phyloP scores from a whole-genome alignment of 176 grass and related monocot species.

The Triticum dicoccoides region DNA sequence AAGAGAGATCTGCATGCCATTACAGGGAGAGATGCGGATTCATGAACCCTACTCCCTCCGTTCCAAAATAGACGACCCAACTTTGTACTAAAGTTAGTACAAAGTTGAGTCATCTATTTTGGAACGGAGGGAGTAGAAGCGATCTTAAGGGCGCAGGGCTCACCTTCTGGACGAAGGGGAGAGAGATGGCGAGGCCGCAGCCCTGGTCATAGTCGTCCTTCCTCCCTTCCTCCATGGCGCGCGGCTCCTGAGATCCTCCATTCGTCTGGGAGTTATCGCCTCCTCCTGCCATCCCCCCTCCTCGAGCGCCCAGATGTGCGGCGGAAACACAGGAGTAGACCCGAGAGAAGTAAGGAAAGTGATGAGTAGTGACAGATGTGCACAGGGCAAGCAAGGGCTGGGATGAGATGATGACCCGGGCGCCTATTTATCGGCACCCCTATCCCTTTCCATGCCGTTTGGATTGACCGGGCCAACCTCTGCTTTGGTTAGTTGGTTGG shows the following conservation, averaged over 20 bases:
- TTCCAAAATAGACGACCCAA: too few species aligned
- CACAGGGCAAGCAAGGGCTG: not conserved
- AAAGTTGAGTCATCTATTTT: too few species aligned
- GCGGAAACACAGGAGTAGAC: not conserved
- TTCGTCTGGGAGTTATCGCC: conserved; percentile 36
- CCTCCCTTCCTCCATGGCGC: conserved; percentile 57
- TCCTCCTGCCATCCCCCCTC: conserved; percentile 36
- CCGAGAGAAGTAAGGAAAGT: not conserved
- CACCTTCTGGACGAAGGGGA: conserved; percentile 51
- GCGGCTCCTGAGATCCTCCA: conserved; percentile 24
- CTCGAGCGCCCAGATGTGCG: not conserved
- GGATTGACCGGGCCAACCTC: conserved; percentile 31
- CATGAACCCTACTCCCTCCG: not conserved
- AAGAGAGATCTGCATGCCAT: not conserved
- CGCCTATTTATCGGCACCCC: conserved; percentile 51
- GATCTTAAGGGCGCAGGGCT: not conserved
- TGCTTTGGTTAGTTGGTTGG: not conserved
- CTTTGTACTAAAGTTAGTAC: too few species aligned
- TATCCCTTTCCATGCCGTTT: conserved; percentile 48
- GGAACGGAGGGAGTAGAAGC: too few species aligned
- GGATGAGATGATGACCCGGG: conserved; percentile 33
- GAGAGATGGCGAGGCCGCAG: conserved; percentile 27
- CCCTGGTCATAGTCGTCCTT: conserved; percentile 29
- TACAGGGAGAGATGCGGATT: not conserved
- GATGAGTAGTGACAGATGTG: not conserved